Evolutionary conservation across 768 basidiomycete species (phyloP).

Genomic region (Tephrocybe sp.): DNA sequence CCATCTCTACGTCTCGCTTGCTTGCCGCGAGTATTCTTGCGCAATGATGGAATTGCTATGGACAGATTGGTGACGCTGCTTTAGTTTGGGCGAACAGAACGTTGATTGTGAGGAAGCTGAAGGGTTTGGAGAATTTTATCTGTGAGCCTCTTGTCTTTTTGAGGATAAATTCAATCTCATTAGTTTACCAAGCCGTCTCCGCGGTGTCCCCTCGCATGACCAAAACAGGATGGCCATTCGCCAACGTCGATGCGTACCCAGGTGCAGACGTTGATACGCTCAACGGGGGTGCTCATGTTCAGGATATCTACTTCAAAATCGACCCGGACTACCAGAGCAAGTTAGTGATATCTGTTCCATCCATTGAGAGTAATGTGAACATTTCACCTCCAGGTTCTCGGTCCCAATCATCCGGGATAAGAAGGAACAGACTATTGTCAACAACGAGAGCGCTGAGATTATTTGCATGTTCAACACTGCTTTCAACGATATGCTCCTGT

Average conservation of each 20-base stretch:
- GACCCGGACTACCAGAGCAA: slow-evolving; percentile 70
- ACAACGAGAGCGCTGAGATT: slow-evolving; percentile 94
- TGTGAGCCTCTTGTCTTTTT: slow-evolving; percentile 43
- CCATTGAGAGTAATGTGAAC: too few relatives aligned
- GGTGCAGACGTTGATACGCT: slow-evolving; percentile 73
- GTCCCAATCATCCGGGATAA: slow-evolving; percentile 93
- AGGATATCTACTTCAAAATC: slow-evolving; percentile 80
- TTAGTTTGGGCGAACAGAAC: slow-evolving; percentile 88
- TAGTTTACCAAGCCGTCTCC: slow-evolving; percentile 53
- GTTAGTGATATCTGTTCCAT: too few relatives aligned
- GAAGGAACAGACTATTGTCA: slow-evolving; percentile 81
- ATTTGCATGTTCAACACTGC: slow-evolving; percentile 88
- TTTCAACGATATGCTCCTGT: slow-evolving; percentile 73
- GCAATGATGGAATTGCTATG: too few relatives aligned
- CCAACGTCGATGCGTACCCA: slow-evolving; percentile 60
- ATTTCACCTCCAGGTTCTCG: too few relatives aligned
- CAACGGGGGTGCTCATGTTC: slow-evolving; percentile 64
- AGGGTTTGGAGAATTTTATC: slow-evolving; percentile 83
- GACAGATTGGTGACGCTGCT: too few relatives aligned
- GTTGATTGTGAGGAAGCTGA: slow-evolving; percentile 83
- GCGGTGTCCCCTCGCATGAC: slow-evolving; percentile 87
- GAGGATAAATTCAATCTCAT: background rate
- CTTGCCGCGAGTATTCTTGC: slow-evolving; percentile 60
- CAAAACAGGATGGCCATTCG: slow-evolving; percentile 85
- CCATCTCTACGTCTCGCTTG: slow-evolving; percentile 83